A percentile compares a stretch with the other conserved stretches of the same genome.
These are phyloP conservation scores for Bryopsis sp. DNA, from an alignment of 139 green algal genomes.

Conservation along the genomic window DNA sequence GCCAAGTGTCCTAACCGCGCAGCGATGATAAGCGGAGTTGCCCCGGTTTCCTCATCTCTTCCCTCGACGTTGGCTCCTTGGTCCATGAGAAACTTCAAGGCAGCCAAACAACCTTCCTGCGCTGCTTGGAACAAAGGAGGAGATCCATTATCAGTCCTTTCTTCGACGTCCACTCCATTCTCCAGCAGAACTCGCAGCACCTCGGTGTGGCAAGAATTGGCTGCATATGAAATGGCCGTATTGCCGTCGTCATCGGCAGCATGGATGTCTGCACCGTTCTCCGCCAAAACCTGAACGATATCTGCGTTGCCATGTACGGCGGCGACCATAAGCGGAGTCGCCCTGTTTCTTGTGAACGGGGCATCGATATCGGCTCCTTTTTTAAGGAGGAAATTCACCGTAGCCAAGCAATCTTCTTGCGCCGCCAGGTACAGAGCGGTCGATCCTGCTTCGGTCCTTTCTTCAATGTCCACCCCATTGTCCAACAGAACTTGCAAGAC, in stretches of 20 bases:
- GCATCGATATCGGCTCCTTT: too few species aligned
- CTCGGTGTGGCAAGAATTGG: background rate
- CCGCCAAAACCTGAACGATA: background rate
- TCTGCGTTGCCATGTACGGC: conserved; percentile 4
- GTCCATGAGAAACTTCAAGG: background rate
- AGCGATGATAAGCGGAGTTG: background rate
- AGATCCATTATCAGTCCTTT: background rate
- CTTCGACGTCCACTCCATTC: background rate
- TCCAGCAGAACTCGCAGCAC: background rate
- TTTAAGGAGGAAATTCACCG: too few species aligned
- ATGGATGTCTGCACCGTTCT: background rate
- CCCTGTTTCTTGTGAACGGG: too few species aligned
- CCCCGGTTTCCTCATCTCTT: background rate
- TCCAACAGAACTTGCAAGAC: too few species aligned
- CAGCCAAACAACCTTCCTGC: background rate
- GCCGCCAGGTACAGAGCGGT: too few species aligned
- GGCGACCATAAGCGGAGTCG: conserved; percentile 1
- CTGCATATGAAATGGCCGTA: background rate
- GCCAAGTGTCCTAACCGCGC: background rate
- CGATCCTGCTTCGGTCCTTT: too few species aligned
- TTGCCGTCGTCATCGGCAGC: background rate
- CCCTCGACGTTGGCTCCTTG: background rate
- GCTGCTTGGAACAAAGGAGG: background rate
- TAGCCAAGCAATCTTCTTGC: too few species aligned
- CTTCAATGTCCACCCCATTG: too few species aligned